A percentile compares a stretch with the other conserved stretches of the same genome.
Conservation (phyloP, 176 grass and related monocot species). For the Lolium rigidum region DNA sequence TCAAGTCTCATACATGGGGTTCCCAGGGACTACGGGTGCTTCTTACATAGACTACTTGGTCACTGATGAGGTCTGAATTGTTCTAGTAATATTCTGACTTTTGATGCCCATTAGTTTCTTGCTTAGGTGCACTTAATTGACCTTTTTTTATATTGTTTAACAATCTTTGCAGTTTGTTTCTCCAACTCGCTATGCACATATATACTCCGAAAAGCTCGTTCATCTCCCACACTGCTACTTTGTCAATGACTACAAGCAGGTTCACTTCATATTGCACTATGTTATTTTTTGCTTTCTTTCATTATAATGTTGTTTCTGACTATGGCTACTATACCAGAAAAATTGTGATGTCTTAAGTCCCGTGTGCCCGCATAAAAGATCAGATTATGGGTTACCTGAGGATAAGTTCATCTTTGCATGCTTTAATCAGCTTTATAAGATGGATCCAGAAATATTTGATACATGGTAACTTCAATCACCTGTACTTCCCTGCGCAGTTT, state of each 20-base stretch:
- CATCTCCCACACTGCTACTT: slow-evolving; percentile 83
- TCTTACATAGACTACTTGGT: slow-evolving; percentile 75
- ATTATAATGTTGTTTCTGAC: slow-evolving; percentile 14
- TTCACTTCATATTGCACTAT: slow-evolving; percentile 14
- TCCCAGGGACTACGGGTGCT: slow-evolving; percentile 76
- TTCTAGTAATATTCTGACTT: slow-evolving; percentile 17
- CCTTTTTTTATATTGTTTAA: slow-evolving; percentile 8
- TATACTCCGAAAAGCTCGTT: slow-evolving; percentile 87
- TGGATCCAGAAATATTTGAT: slow-evolving; percentile 35
- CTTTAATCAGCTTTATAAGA: slow-evolving; percentile 36
- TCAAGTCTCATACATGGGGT: slow-evolving; percentile 80
- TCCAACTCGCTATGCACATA: slow-evolving; percentile 49
- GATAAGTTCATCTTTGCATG: slow-evolving; percentile 39
- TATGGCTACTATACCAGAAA: slow-evolving; percentile 6
- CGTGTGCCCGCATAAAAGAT: slow-evolving; percentile 26
- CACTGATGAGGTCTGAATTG: slow-evolving; percentile 52
- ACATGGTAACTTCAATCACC: slow-evolving; percentile 3
- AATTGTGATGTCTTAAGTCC: slow-evolving; percentile 22
- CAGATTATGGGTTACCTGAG: slow-evolving; percentile 33
- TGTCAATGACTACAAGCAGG: slow-evolving; percentile 86
- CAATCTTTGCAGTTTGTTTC: slow-evolving; percentile 28
- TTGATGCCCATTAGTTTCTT: slow-evolving; percentile 27
- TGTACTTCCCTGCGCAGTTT: background rate
- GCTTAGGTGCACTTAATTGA: slow-evolving; percentile 11
- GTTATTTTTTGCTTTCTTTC: slow-evolving; percentile 10